Base-by-base conservation (phyloP, 371 early-diverging fungal genomes). In the Dinochytrium kinnereticum region DNA sequence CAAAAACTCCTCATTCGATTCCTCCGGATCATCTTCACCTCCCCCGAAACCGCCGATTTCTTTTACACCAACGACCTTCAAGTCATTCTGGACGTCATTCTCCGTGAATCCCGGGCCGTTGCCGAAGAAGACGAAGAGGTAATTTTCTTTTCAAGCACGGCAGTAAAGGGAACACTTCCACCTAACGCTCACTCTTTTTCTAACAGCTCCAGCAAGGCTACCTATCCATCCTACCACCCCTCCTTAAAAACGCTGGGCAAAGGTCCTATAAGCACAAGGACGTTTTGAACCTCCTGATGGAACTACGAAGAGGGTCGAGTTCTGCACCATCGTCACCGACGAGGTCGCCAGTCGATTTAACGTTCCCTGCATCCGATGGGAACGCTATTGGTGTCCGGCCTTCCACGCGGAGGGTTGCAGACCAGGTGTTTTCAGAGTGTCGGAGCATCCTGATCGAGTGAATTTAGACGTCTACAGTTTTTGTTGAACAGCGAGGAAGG, bases 51-150 rank as follows among this genome's bases (percentile, higher is more conserved):
- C 0, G 82, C 81, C 51, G 87, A 89, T 59, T 89, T 93, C 70
- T 91, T 94, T 82, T 96, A 95, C 77, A 94, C 95, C 36, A 96
- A 96, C 72, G 96, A 96, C 78, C 82, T 95, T 24, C 86, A 86
- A 44, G 94, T 96, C 2, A 84, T 95, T 31, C 86, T 94, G 1
- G 96, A 96, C 75, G 91, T 95, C 30, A 85, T 92, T 0, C 79
- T 95, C 10, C 85, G 95, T 64, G 94, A 94, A 78, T 82, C 92
- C 13, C 87, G 90, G 80, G 85, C 91, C 64, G 79, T 93, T 10
- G 89, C 91, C 2, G 92, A 91, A 15, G 91, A 91, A 49, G 86
- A 88, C 39, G 90, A 89, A 77, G 81, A 73, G 68, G 75, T 72
- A 31, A 13, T 24, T 2, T 66, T 39, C 15, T 1, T 17, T 55